Percentiles rank a stretch among this genome's conserved stretches.
These are phyloP conservation scores for Pyrenula massariospora DNA, from an alignment of 495 filamentous ascomycete genomes.

Conservation along the genomic window DNA sequence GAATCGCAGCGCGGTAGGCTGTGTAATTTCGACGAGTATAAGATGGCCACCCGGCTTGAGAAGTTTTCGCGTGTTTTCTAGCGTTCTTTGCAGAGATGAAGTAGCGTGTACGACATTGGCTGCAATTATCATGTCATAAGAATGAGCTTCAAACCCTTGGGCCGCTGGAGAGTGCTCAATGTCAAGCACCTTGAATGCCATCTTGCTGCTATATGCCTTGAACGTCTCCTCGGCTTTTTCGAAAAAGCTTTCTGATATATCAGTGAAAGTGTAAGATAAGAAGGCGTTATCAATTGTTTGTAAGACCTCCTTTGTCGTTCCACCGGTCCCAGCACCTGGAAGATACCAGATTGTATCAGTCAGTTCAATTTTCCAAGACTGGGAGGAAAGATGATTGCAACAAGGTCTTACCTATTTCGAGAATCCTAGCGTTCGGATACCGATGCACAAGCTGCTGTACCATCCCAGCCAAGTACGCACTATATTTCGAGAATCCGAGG, in stretches of 20 bases:
- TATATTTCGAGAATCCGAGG: slow-evolving; percentile 10
- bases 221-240: slow-evolving; percentile 12
- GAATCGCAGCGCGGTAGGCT: neutral
- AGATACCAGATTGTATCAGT: neutral
- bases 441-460: slow-evolving; percentile 23
- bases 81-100: slow-evolving; percentile 12
- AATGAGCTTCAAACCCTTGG: slow-evolving; percentile 33
- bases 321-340: slow-evolving; percentile 16
- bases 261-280: slow-evolving; percentile 12
- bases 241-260: slow-evolving; percentile 24
- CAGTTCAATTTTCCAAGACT: neutral
- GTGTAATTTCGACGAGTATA: slow-evolving; percentile 7
- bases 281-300: slow-evolving; percentile 11
- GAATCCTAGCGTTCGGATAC: slow-evolving; percentile 28
- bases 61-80: slow-evolving; percentile 15
- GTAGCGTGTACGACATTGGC: slow-evolving; percentile 44
- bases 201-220: slow-evolving; percentile 16
- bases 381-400: slow-evolving; percentile 3
- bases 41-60: slow-evolving; percentile 9
- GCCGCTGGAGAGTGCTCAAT: slow-evolving; percentile 28
- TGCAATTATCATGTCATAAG: slow-evolving; percentile 39
- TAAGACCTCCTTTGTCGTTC: slow-evolving; percentile 15
- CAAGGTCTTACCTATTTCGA: slow-evolving; percentile 30
- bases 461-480: slow-evolving; percentile 7
- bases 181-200: slow-evolving; percentile 27